These are phyloP conservation scores for Trichophyton simii DNA, from an alignment of 2,329 filamentous ascomycete genomes.

Conservation along the genomic window DNA sequence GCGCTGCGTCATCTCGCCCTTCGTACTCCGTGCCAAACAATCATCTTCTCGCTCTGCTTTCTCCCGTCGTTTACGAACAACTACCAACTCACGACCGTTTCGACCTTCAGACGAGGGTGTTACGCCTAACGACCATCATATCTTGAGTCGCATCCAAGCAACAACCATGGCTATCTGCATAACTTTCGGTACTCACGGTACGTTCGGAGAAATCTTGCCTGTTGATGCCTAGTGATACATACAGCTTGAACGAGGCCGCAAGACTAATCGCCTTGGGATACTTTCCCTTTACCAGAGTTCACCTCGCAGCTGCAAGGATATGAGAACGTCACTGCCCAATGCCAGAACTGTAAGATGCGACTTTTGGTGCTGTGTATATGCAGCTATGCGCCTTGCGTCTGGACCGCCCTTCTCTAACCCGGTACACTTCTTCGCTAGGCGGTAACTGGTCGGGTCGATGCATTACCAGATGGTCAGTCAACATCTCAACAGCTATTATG, in stretches of 20 bases:
- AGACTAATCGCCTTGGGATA: neutral
- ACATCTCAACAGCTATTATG: neutral
- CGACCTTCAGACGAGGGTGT: neutral
- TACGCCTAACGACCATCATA: neutral
- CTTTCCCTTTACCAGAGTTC: slow-evolving; percentile 19
- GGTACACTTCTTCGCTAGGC: slow-evolving; percentile 11
- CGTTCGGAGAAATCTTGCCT: neutral
- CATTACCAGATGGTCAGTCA: slow-evolving; percentile 21
- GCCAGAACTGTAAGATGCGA: slow-evolving; percentile 21
- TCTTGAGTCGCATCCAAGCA: neutral
- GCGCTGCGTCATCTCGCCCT: neutral
- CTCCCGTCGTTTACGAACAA: neutral
- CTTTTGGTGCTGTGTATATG: neutral
- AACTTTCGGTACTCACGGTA: slow-evolving; percentile 20
- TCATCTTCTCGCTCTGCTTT: neutral
- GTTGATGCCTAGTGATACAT: neutral
- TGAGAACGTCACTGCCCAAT: slow-evolving; percentile 26
- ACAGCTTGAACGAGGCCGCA: neutral
- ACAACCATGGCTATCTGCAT: slow-evolving; percentile 18
- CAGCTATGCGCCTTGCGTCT: neutral
- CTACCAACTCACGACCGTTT: neutral
- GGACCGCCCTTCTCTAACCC: neutral
- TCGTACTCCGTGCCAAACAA: neutral
- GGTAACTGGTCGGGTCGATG: slow-evolving; percentile 26
- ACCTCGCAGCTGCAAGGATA: slow-evolving; percentile 23